Evolutionary conservation across 176 grass and related monocot genomes (phyloP), one percentile per base, ranked within the genome.

Genomic region (Canna indica): DNA sequence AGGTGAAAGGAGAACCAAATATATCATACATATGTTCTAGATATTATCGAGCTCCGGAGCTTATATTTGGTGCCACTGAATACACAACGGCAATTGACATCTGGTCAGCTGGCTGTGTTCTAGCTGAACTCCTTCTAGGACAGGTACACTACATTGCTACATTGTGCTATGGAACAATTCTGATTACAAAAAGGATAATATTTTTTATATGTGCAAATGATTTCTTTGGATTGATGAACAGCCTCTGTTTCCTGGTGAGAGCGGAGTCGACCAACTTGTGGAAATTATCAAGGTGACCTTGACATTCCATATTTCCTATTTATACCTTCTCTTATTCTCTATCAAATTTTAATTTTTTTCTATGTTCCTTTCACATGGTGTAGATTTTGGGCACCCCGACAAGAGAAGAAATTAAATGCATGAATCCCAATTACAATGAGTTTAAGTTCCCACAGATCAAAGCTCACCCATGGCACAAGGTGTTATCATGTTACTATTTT

Each of bases 21-120:
- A 87, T 91, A 67, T 84, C 88, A 5, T 91, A 91, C 79, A 87
- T 91, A 39, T 91, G 88, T 47, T 87, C 88, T 30, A 80, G 88
- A 74, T 87, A 91, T 48, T 91, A 91, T 36, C 81, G 88, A 76
- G 88, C 88, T 17, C 88, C 84, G 5, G 88, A 91, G 59, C 88
- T 91, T 56, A 91, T 91, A 76, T 84, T 91, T 81, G 81, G 88
- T 80, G 88, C 88, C 34, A 91, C 84, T 9, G 81, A 87, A 67
- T 91, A 91, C 67, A 87, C 84, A 77, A 80, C 84, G 63, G 81
- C 88, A 61, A 91, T 91, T 72, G 88, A 85, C 71, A 82, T 91
- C 67, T 91, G 88, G 88, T 91, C 88, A 68, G 78, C 88, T 82
- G 79, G 88, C 35, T 91, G 88, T 56, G 84, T 91, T 70, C 67